Base-by-base conservation (phyloP, 2,329 filamentous ascomycete genomes). In the Huntiella savannae region DNA sequence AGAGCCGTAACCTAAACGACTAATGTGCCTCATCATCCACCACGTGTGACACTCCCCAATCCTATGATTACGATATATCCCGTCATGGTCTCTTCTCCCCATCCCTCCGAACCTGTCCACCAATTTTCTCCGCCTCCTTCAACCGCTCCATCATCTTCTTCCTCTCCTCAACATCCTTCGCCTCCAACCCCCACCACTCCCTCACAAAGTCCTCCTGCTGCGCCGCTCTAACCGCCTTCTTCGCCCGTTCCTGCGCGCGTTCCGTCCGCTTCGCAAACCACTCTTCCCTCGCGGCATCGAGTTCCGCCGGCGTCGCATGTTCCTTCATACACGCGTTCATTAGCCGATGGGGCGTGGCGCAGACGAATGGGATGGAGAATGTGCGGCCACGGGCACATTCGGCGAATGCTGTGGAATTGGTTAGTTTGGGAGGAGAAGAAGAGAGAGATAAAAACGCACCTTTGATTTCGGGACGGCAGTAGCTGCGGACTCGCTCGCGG, bases 291-390 rank as follows among this genome's bases (percentile, higher is more conserved):
- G 91, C 91, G 17, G 76, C 77, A 64, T 98, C 91, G 62, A 92
- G 74, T 60, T 92, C 84, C 46, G 73, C 76, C 52, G 78, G 82
- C 52, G 83, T 92, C 47, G 88, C 87, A 64, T 92, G 81, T 47
- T 70, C 63, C 54, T 87, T 70, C 86, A 98, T 95, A 67, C 91
- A 98, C 51, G 68, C 70, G 65, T 98, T 98, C 91, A 98, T 98
- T 33, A 71, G 69, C 52, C 79, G 77, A 56, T 86, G 81, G 57
- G 87, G 72, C 42, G 71, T 64, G 46, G 85, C 79, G 67, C 91
- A 98, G 45, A 77, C 73, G 68, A 91, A 95, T 10, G 86, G 81
- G 49, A 91, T 82, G 48, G 79, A 86, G 55, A 96, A 75, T 4
- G 87, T 96, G 53, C 84, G 82, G 58, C 80, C 79, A 43, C 79